phyloP scores from a whole-genome alignment of 352 stramenopile genomes.

The Phytophthora pini region DNA sequence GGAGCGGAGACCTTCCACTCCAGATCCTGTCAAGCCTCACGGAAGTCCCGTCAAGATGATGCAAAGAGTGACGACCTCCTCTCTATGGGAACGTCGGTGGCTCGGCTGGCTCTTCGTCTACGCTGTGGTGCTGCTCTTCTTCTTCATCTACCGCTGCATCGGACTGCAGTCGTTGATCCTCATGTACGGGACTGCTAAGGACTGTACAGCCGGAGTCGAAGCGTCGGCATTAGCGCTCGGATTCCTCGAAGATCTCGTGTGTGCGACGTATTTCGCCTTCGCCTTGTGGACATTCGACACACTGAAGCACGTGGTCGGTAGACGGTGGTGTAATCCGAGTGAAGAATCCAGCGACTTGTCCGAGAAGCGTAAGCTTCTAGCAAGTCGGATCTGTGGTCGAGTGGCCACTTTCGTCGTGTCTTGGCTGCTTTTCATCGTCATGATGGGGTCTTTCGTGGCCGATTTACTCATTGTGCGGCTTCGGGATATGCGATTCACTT shows the following conservation, averaged over 20 bases:
- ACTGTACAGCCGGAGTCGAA: slow-evolving; percentile 27
- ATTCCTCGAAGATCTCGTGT: slow-evolving; percentile 52
- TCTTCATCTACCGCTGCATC: slow-evolving; percentile 36
- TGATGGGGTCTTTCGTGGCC: slow-evolving; percentile 33
- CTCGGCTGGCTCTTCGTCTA: slow-evolving; percentile 51
- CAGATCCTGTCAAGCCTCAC: slow-evolving; percentile 2
- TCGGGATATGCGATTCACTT: slow-evolving; percentile 50
- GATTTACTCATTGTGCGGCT: slow-evolving; percentile 50
- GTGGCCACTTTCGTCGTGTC: slow-evolving; percentile 42
- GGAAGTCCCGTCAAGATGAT: slow-evolving; percentile 3
- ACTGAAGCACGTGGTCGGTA: slow-evolving; percentile 1
- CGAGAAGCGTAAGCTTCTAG: background rate
- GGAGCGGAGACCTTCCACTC: slow-evolving; percentile 11
- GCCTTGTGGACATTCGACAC: slow-evolving; percentile 14
- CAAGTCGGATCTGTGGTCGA: slow-evolving; percentile 7
- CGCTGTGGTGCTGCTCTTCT: slow-evolving; percentile 36
- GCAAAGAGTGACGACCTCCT: background rate
- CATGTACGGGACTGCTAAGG: slow-evolving; percentile 28
- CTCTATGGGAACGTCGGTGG: slow-evolving; percentile 25
- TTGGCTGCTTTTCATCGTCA: slow-evolving; percentile 34
- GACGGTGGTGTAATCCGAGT: background rate
- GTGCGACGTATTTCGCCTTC: slow-evolving; percentile 29
- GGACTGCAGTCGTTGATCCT: slow-evolving; percentile 37
- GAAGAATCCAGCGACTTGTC: background rate
- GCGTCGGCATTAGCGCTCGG: slow-evolving; percentile 32